Conservation (phyloP, 2,329 filamentous ascomycete genomes). For the Pseudofabraea citricarpa region DNA sequence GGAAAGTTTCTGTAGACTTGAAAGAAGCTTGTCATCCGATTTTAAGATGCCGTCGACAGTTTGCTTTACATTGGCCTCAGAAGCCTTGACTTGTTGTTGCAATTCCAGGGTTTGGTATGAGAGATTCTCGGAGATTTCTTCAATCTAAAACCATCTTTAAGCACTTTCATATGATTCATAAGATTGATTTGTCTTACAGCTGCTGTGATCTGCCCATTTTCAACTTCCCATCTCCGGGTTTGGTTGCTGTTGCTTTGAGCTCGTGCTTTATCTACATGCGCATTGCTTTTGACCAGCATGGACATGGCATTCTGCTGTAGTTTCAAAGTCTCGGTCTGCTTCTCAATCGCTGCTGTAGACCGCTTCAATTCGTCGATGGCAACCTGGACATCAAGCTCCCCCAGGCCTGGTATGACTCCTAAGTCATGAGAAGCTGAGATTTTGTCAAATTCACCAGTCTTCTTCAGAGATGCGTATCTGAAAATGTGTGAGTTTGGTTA, state of each 20-base stretch:
- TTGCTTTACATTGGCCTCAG: conserved; percentile 40
- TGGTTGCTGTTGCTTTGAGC: conserved; percentile 30
- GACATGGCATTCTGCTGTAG: conserved; percentile 58
- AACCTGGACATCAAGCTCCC: conserved; percentile 53
- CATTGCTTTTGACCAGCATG: conserved; percentile 41
- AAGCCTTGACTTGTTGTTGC: conserved; percentile 44
- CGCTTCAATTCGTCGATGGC: conserved; percentile 60
- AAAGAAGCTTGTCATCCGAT: conserved; percentile 61
- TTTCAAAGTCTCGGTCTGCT: conserved; percentile 57
- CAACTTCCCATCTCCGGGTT: conserved; percentile 32
- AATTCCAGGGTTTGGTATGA: conserved; percentile 42
- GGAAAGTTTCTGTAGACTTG: conserved; percentile 61
- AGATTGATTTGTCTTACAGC: conserved; percentile 33
- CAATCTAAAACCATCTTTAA: conserved; percentile 32
- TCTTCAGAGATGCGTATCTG: conserved; percentile 47
- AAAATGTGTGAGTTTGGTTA: too few relatives aligned
- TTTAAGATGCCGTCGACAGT: conserved; percentile 45
- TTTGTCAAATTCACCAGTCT: conserved; percentile 41
- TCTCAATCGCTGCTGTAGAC: conserved; percentile 59
- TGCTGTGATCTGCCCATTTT: conserved; percentile 36
- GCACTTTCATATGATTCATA: neutral
- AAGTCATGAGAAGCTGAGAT: conserved; percentile 41
- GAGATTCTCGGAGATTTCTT: conserved; percentile 43
- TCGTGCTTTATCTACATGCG: conserved; percentile 30
- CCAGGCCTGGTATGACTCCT: conserved; percentile 43